These are phyloP conservation scores for Colletotrichum ledebouriae DNA, from an alignment of 2,329 filamentous ascomycete species.

Conservation along the genomic window DNA sequence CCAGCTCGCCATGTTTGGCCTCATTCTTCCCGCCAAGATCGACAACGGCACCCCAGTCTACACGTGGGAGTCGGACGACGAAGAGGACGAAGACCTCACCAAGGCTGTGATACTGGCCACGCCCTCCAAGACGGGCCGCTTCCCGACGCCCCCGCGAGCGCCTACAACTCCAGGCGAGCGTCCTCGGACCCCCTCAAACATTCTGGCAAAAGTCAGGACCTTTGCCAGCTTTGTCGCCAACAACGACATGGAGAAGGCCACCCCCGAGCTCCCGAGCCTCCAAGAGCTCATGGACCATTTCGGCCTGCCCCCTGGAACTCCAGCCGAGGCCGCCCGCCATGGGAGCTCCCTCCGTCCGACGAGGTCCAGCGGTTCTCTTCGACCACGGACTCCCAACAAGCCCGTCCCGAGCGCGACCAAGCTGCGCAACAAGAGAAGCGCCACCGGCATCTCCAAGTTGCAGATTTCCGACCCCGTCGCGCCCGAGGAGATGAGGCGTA, in stretches of 20 bases:
- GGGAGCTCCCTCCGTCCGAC: conserved; percentile 32
- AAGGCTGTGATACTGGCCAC: conserved; percentile 4
- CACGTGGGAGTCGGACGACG: conserved; percentile 40
- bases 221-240: conserved; percentile 32
- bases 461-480: conserved; percentile 37
- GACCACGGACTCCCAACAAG: conserved; percentile 18
- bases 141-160: not conserved
- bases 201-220: conserved; percentile 40
- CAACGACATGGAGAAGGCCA: conserved; percentile 26
- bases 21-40: conserved; percentile 37
- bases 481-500: conserved; percentile 33
- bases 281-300: conserved; percentile 36
- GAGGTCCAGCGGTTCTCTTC: conserved; percentile 32
- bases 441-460: conserved; percentile 31
- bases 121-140: not conserved
- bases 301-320: conserved; percentile 24
- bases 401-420: conserved; percentile 31
- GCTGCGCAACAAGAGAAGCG: conserved; percentile 38
- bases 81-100: conserved; percentile 19
- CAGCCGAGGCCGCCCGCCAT: not conserved
- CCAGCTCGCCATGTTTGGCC: conserved; percentile 33
- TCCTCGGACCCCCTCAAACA: conserved; percentile 30
- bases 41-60: conserved; percentile 32
- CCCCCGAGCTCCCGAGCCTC: conserved; percentile 30
- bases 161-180: not conserved